Evolutionary conservation across 2,329 filamentous ascomycete species (phyloP).

Genomic region (Gaeumannomyces sp.): DNA sequence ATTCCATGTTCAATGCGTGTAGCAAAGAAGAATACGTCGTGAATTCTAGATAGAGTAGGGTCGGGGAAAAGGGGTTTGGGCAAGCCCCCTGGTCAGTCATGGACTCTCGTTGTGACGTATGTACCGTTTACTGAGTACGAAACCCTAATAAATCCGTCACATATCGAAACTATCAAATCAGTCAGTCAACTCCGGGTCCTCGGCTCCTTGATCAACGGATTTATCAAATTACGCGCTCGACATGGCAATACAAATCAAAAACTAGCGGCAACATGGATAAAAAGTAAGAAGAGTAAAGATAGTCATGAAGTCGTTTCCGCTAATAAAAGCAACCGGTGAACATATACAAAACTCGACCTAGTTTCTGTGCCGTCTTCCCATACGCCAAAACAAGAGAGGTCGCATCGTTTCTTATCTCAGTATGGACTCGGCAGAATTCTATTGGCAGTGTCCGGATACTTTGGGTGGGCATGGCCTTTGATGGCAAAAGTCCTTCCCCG

Average conservation of each 20-base stretch:
- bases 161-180: too few species aligned
- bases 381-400: background rate
- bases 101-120: too few species aligned
- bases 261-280: too few species aligned
- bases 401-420: background rate
- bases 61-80: background rate
- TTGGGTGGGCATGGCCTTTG: background rate
- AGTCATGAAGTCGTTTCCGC: background rate
- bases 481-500: too few species aligned
- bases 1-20: background rate
- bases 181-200: too few species aligned
- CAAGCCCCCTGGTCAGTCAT: background rate
- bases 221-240: background rate
- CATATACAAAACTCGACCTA: background rate
- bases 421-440: background rate
- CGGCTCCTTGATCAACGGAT: background rate
- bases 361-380: background rate
- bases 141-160: too few species aligned
- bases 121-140: too few species aligned
- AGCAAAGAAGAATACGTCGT: background rate
- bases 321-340: background rate
- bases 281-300: background rate
- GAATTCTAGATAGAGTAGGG: background rate
- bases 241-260: background rate
- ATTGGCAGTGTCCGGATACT: background rate